Evolutionary conservation across 2,329 filamentous ascomycete species (phyloP).

Genomic region (Fusarium papillatum): DNA sequence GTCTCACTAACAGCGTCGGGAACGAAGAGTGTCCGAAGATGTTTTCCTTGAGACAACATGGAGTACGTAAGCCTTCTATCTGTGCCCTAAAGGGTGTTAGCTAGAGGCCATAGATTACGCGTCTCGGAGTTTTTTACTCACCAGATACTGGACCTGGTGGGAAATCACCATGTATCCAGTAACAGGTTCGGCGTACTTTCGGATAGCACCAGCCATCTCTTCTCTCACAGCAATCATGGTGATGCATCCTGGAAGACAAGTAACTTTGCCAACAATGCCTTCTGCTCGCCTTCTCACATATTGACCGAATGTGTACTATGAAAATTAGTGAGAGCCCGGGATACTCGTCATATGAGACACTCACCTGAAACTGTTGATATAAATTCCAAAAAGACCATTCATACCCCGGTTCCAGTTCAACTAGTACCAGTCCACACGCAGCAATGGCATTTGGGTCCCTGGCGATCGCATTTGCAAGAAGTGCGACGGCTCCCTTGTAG

Average conservation of each 20-base stretch:
- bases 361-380: conserved; percentile 40
- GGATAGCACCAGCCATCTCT: conserved; percentile 39
- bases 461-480: conserved; percentile 28
- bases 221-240: conserved; percentile 38
- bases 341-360: neutral
- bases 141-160: conserved; percentile 41
- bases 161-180: conserved; percentile 34
- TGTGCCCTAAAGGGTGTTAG: conserved; percentile 28
- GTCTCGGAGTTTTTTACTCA: conserved; percentile 4
- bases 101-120: neutral
- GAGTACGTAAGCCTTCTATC: conserved; percentile 39
- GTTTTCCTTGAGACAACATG: conserved; percentile 36
- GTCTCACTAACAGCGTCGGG: conserved; percentile 50
- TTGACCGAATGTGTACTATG: conserved; percentile 36
- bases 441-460: conserved; percentile 36
- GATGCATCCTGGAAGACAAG: conserved; percentile 38
- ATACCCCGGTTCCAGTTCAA: conserved; percentile 37
- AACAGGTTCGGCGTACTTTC: conserved; percentile 36
- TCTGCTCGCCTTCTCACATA: conserved; percentile 38
- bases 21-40: conserved; percentile 47
- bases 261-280: conserved; percentile 31
- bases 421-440: conserved; percentile 34
- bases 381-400: conserved; percentile 42
- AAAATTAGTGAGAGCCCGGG: fast-evolving
- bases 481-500: conserved; percentile 34